Evolutionary conservation across 1,284 basidiomycete genomes (phyloP), one percentile per base, ranked within the genome.

Genomic region (Moniliella sp.): DNA sequence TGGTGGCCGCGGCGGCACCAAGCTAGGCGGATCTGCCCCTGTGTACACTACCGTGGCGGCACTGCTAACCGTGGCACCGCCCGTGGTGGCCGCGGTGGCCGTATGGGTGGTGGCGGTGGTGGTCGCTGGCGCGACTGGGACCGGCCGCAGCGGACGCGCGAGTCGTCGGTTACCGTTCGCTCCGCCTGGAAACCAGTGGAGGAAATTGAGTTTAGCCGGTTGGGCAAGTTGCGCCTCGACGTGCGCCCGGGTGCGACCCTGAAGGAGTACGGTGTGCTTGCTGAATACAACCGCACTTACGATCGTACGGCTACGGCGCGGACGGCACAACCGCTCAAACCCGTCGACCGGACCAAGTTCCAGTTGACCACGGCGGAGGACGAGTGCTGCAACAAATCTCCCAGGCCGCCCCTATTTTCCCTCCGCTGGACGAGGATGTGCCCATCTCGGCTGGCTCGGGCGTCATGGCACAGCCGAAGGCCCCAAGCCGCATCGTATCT

Each of bases 311-410:
- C 76, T 33, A 93, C 86, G 30, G 50, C 50, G 27, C 83, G 84
- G 65, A 77, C 75, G 11, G 81, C 91, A 61, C 74, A 75, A 47
- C 76, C 82, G 28, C 70, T 99, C 19, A 81, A 93, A 57, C 70
- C 82, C 32, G 71, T 86, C 37, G 91, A 97, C 64, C 78, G 86
- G 41, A 79, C 91, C 61, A 81, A 84, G 57, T 99, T 94, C 66
- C 97, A 94, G 62, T 76, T 81, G 8, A 88, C 86, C 1, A 94
- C 91, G 7, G 86, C 81, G 13, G 91, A 97, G 50, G 91, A 99
- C 63, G 88, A 5, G 40, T 59, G 27, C 46, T 59, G 25, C 47
- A 49, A 30, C 43, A 56, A 12, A 39, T 57, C 9, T 23, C 21
- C 5, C 28, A 41, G 29, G 16, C 27, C n/a, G n/a, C n/a, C n/a